Conservation (phyloP, 208 protist species). For the Crithidia expoeki region DNA sequence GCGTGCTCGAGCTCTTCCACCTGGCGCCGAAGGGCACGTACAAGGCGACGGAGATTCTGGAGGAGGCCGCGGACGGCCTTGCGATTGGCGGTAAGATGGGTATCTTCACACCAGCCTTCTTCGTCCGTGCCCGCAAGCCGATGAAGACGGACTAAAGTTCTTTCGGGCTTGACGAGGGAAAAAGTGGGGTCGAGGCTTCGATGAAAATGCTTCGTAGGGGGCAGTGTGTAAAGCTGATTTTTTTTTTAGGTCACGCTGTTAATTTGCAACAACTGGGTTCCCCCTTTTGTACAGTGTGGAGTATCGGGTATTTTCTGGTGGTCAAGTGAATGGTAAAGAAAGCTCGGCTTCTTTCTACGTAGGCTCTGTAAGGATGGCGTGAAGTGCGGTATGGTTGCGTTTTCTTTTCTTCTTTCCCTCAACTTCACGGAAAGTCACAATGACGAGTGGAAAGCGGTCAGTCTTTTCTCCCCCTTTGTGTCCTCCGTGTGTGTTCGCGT, state of each 20-base stretch:
- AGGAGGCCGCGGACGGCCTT: constrained; percentile 89
- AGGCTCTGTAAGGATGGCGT: background rate
- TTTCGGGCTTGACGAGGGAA: too few species aligned
- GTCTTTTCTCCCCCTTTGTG: too few species aligned
- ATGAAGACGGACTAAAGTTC: constrained; percentile 34
- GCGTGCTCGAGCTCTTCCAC: constrained; percentile 72
- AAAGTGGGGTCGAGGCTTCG: too few species aligned
- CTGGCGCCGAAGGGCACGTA: constrained; percentile 80
- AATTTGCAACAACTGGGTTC: too few species aligned
- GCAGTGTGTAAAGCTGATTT: too few species aligned
- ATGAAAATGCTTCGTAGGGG: too few species aligned
- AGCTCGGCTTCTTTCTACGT: too few species aligned
- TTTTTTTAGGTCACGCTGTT: too few species aligned
- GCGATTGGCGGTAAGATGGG: constrained; percentile 85
- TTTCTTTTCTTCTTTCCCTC: background rate
- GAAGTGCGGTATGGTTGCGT: background rate
- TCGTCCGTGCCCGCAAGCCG: constrained; percentile 90
- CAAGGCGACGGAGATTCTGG: constrained; percentile 89
- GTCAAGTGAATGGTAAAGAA: too few species aligned
- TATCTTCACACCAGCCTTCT: constrained; percentile 95
- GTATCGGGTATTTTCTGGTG: too few species aligned
- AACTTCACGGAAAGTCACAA: background rate
- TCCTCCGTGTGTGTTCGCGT: background rate
- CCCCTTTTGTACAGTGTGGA: too few species aligned
- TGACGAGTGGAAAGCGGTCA: background rate